Base-by-base conservation (phyloP, 768 basidiomycete species). In the Tricholoma matsutake region DNA sequence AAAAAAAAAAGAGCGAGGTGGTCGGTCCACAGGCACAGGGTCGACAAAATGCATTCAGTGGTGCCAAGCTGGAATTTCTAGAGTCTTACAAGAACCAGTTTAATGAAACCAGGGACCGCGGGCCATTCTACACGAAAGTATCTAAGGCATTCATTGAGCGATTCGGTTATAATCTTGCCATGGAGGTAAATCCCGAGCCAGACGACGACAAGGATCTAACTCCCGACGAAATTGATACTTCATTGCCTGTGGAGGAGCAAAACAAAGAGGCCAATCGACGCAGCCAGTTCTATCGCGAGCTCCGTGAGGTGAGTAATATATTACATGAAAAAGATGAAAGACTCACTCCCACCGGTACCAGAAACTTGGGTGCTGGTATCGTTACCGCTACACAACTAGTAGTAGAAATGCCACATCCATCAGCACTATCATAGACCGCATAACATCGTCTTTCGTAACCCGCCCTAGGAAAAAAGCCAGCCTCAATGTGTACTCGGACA, bases 311-410 rank as follows among this genome's bases (percentile, higher is more conserved):
- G 10, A 53, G 51, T 28, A 18, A 53, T 29, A 18, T 25, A n/a
- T n/a, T n/a, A n/a, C n/a, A n/a, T 25, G 2, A 29, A 11, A 8
- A 22, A 28, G 4, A 11, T 34, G 32, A 25, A 29, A 53, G 29
- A 29, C 51, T 53, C 25, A 53, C n/a, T 13, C 1, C 11, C 25
- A 29, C 7, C 7, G 22, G 51, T 22, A 29, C 11, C 28, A 53
- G 51, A 53, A 53, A 29, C 51, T 53, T 5, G 51, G 51, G 4
- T 53, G 51, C 25, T 53, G 51, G 51, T 53, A 53, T 53, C 51
- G 8, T 10, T 53, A 53, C 51, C 25, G 25, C 51, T 53, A n/a
- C n/a, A n/a, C n/a, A n/a, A n/a, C 5, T 22, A 53, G 25, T 2
- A 29, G 7, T 29, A 28, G 8, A 7, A 53, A 9, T 22, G 4